Conservation (phyloP, 2,329 filamentous ascomycete species). For the Xylaria hypoxylon region DNA sequence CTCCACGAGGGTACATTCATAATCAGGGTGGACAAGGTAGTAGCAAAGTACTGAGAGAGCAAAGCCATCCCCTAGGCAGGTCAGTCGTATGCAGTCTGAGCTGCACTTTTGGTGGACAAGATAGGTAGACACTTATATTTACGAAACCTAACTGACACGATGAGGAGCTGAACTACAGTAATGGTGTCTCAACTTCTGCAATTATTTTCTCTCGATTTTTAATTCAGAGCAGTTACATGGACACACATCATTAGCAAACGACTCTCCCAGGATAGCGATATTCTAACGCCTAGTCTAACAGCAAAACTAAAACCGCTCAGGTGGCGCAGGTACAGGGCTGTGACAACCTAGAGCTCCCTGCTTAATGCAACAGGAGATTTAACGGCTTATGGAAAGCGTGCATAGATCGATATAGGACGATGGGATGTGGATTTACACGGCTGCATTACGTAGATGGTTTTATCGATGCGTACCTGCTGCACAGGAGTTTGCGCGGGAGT, state of each 20-base stretch:
- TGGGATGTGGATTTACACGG: not conserved
- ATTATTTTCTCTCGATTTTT: not conserved
- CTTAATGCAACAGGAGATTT: constrained; percentile 7
- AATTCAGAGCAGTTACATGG: not conserved
- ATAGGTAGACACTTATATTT: constrained; percentile 1
- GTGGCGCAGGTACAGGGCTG: constrained; percentile 17
- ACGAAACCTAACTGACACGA: constrained; percentile 21
- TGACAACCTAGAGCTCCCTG: constrained; percentile 2
- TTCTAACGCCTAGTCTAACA: not conserved
- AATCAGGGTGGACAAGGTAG: constrained; percentile 19
- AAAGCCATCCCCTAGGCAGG: not conserved
- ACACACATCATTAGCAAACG: not conserved
- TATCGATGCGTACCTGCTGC: constrained; percentile 6
- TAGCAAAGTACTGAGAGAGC: constrained; percentile 25
- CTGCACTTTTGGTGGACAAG: not conserved
- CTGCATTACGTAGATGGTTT: constrained; percentile 16
- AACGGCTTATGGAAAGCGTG: constrained; percentile 11
- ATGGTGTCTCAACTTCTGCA: not conserved
- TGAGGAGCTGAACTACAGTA: not conserved
- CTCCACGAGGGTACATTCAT: constrained; percentile 26
- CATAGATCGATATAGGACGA: not conserved
- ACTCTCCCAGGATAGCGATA: constrained; percentile 7
- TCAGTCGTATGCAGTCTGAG: not conserved
- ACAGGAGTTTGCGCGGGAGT: not conserved
- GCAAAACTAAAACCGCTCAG: constrained; percentile 5